phyloP scores from a whole-genome alignment of 164 flowering plant species.

The Platanus orientalis region DNA sequence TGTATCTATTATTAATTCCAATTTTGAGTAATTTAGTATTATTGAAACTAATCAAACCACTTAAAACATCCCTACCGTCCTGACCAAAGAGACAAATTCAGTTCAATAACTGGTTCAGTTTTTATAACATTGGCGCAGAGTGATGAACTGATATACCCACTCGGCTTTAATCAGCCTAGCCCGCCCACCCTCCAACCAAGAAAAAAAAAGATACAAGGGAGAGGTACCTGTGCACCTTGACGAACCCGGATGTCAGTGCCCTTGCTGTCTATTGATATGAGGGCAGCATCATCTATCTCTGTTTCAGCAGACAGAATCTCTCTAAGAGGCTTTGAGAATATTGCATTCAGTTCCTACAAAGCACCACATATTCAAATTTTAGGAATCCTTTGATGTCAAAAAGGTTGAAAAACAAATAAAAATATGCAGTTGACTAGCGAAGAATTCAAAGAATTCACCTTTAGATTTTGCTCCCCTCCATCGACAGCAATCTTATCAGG shows the following conservation, averaged over 20 bases:
- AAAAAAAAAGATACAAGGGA: background rate
- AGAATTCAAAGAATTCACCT: conserved; percentile 39
- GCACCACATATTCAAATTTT: conserved; percentile 1
- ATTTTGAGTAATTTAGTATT: too few species aligned
- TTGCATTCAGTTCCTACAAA: conserved; percentile 76
- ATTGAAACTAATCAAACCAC: too few species aligned
- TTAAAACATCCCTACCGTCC: too few species aligned
- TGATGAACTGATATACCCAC: too few species aligned
- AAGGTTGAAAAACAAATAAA: background rate
- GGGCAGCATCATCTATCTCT: conserved; percentile 96
- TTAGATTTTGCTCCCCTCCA: conserved; percentile 91
- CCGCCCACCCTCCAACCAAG: too few species aligned
- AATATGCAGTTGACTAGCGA: background rate
- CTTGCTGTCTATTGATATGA: conserved; percentile 93
- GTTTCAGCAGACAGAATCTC: conserved; percentile 67
- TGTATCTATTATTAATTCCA: too few species aligned
- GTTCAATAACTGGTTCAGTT: too few species aligned
- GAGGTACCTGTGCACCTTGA: conserved; percentile 92
- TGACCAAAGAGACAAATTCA: too few species aligned
- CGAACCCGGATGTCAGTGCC: conserved; percentile 92
- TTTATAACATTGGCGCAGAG: too few species aligned
- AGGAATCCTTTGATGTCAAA: background rate
- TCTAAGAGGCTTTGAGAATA: conserved; percentile 86
- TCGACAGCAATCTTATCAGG: conserved; percentile 97
- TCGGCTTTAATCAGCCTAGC: too few species aligned